Percentiles rank a stretch among this genome's conserved stretches.
Evolutionary conservation across 352 stramenopile species (phyloP).

Genomic region (Phytophthora aleatoria): DNA sequence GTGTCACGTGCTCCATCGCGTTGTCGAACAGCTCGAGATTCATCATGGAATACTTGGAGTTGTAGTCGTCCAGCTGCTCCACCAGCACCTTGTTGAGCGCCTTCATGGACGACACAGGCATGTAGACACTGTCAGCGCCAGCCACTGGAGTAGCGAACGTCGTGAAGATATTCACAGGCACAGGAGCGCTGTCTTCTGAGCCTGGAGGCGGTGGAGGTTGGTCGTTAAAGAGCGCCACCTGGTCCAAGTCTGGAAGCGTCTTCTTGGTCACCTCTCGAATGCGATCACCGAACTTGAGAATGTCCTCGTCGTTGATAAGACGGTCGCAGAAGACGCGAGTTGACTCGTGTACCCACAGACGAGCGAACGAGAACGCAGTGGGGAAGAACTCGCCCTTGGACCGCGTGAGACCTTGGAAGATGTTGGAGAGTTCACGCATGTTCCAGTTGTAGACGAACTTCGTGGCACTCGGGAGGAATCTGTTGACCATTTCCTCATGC

Average conservation of each 20-base stretch:
- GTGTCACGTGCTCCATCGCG: constrained; percentile 96
- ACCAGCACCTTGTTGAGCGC: constrained; percentile 91
- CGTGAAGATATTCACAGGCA: constrained; percentile 93
- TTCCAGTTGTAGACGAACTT: constrained; percentile 99
- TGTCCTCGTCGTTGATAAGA: constrained; percentile 95
- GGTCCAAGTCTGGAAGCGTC: constrained; percentile 86
- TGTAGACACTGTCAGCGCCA: constrained; percentile 73
- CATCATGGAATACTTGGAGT: constrained; percentile 98
- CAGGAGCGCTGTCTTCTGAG: constrained; percentile 25
- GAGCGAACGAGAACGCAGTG: constrained; percentile 81
- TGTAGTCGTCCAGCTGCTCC: constrained; percentile 96
- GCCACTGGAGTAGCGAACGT: constrained; percentile 90
- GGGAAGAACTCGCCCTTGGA: constrained; percentile 94
- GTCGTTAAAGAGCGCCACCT: constrained; percentile 85
- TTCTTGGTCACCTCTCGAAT: constrained; percentile 95
- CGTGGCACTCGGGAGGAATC: constrained; percentile 96
- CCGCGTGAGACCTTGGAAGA: constrained; percentile 95
- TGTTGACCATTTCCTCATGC: constrained; percentile 93
- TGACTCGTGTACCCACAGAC: constrained; percentile 96
- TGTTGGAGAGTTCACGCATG: constrained; percentile 96
- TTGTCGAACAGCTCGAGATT: constrained; percentile 98
- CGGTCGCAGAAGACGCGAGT: constrained; percentile 98
- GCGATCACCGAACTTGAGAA: constrained; percentile 91
- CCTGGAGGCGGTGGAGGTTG: constrained; percentile 33
- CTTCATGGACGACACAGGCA: constrained; percentile 81